Conservation (phyloP, 202 grass and related monocot genomes). For the Setaria italica region DNA sequence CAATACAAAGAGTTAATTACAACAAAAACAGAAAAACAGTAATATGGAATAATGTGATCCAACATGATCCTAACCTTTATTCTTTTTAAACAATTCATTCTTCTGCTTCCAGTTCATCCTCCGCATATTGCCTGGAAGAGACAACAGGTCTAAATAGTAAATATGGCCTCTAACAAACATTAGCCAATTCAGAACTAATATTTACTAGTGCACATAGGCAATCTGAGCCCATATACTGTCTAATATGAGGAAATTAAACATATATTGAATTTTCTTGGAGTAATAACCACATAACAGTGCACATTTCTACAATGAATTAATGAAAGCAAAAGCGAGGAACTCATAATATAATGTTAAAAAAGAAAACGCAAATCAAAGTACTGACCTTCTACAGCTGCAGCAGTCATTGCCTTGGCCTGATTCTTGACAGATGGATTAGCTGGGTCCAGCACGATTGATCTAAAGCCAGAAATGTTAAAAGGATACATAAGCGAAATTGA, state of each 20-base stretch:
- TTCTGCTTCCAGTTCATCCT: slow-evolving; percentile 86
- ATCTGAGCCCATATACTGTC: slow-evolving; percentile 14
- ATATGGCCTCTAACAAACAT: background rate
- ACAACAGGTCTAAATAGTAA: slow-evolving; percentile 40
- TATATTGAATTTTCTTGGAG: background rate
- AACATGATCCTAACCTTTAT: slow-evolving; percentile 69
- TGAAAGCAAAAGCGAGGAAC: background rate
- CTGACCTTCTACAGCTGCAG: slow-evolving; percentile 86
- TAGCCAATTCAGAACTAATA: slow-evolving; percentile 36
- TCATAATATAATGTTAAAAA: slow-evolving; percentile 34
- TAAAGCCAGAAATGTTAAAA: slow-evolving; percentile 46
- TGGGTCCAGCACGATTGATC: slow-evolving; percentile 89
- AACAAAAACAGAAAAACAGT: slow-evolving; percentile 39
- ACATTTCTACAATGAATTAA: slow-evolving; percentile 37
- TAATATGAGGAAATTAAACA: slow-evolving; percentile 2
- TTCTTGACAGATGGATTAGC: slow-evolving; percentile 96
- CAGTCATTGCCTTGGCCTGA: slow-evolving; percentile 95
- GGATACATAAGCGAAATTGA: slow-evolving; percentile 5
- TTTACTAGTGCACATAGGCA: slow-evolving; percentile 12
- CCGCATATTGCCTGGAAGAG: slow-evolving; percentile 82
- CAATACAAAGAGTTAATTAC: slow-evolving; percentile 37
- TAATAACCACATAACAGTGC: background rate
- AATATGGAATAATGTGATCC: slow-evolving; percentile 24
- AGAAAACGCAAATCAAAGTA: slow-evolving; percentile 42
- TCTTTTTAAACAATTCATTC: slow-evolving; percentile 82